Percentiles rank a stretch among this genome's conserved stretches.
These are phyloP conservation scores for Jamesozyma hellenica DNA, from an alignment of 805 yeast species.

Conservation along the genomic window DNA sequence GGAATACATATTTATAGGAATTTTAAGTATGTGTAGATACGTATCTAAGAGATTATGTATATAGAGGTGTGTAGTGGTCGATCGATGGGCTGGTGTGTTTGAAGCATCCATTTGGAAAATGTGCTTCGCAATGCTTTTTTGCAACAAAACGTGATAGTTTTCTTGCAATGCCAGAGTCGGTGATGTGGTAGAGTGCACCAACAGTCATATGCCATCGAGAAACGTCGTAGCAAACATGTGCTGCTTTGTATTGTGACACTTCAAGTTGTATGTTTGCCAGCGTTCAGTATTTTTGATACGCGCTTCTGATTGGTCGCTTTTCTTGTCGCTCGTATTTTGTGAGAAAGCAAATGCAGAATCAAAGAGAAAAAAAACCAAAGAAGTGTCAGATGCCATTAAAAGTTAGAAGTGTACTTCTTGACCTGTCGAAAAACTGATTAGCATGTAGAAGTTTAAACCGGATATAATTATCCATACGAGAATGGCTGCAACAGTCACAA, in stretches of 20 bases:
- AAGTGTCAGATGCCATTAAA: not conserved
- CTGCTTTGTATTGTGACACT: no score
- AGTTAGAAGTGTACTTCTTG: conserved; percentile 31
- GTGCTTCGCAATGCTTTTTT: no score
- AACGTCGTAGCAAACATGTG: no score
- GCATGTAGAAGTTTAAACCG: conserved; percentile 55
- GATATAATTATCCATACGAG: conserved; percentile 61
- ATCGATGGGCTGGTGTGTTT: no score
- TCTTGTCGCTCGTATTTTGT: not conserved
- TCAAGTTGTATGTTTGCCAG: conserved; percentile 3
- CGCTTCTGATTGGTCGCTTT: conserved; percentile 3
- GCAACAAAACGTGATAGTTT: no score
- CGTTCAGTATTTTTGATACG: not conserved
- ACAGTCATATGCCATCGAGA: no score
- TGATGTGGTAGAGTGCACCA: no score
- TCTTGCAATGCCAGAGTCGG: no score
- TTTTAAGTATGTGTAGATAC: not conserved
- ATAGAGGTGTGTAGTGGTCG: no score
- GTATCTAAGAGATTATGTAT: not conserved
- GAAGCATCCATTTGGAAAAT: no score
- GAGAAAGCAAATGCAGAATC: no score
- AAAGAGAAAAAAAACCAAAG: not conserved
- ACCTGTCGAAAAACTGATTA: conserved; percentile 40
- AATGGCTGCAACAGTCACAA: conserved; percentile 43
- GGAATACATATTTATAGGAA: not conserved